Evolutionary conservation across 169 alveolate genomes (phyloP).

Genomic region (Toxoplasma gondii): DNA sequence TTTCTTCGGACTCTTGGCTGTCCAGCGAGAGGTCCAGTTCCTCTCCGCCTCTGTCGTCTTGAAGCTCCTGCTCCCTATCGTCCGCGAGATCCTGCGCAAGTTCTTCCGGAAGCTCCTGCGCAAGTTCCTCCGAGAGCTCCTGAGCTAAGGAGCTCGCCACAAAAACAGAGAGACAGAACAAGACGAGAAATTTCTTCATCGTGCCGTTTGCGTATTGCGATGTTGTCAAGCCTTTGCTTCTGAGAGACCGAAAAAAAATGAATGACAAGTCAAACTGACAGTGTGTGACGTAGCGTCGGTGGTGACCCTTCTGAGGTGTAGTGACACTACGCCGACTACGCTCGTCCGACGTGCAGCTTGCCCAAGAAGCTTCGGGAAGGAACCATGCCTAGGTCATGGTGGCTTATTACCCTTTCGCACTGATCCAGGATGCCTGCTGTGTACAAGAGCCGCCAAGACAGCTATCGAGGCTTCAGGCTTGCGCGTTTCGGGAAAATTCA

Average conservation of each 20-base stretch:
- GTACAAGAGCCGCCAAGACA: too few species aligned
- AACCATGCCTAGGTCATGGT: too few species aligned
- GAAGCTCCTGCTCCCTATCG: neutral
- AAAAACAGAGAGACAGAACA: neutral
- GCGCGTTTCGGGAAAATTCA: too few species aligned
- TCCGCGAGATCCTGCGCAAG: neutral
- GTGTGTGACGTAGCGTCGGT: neutral
- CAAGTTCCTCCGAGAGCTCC: neutral
- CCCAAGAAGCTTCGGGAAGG: too few species aligned
- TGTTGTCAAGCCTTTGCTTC: neutral
- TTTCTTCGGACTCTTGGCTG: neutral
- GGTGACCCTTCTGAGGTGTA: neutral
- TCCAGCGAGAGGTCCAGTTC: neutral
- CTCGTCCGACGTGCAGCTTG: neutral
- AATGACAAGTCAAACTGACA: neutral
- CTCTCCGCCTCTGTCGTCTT: neutral
- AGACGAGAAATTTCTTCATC: constrained; percentile 1
- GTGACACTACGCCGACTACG: neutral
- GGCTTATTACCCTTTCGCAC: too few species aligned
- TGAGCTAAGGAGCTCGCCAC: constrained; percentile 3
- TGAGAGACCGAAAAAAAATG: neutral
- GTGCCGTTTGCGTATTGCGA: neutral
- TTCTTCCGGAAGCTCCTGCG: too few species aligned
- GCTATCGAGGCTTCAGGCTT: too few species aligned
- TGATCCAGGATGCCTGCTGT: too few species aligned